Conservation (phyloP, 2,329 filamentous ascomycete species). For the Sporothrix humicola region DNA sequence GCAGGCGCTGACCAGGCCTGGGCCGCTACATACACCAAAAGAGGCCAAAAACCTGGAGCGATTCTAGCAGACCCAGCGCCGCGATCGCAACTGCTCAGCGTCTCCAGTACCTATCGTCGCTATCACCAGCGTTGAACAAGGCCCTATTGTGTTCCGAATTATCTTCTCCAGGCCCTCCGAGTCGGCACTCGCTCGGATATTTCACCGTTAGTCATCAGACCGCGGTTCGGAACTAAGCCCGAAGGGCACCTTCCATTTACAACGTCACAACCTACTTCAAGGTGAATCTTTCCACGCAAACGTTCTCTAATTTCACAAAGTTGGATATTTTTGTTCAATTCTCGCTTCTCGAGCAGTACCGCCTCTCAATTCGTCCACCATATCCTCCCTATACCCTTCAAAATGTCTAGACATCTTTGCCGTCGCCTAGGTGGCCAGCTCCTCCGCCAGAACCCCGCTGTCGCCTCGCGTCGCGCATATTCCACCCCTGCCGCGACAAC, state of each 20-base stretch:
- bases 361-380: not conserved
- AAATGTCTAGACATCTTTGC: constrained; percentile 37
- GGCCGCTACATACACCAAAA: constrained; percentile 18
- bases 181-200: constrained; percentile 34
- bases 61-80: not conserved
- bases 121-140: not conserved
- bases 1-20: not conserved
- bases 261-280: constrained; percentile 24
- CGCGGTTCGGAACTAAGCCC: constrained; percentile 17
- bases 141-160: constrained; percentile 27
- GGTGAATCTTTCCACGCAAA: not conserved
- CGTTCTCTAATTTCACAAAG: not conserved
- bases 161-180: constrained; percentile 25
- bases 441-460: constrained; percentile 33
- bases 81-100: constrained; percentile 6
- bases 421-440: constrained; percentile 34
- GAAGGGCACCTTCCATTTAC: constrained; percentile 16
- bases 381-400: not conserved
- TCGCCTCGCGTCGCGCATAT: constrained; percentile 34
- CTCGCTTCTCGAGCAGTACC: not conserved
- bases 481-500: constrained; percentile 27
- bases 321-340: not conserved
- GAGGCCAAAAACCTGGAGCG: constrained; percentile 10
- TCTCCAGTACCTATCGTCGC: not conserved
- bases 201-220: constrained; percentile 24